Evolutionary conservation across 2,329 filamentous ascomycete genomes (phyloP), one percentile per base, ranked within the genome.

Genomic region (Geosmithia putterillii): DNA sequence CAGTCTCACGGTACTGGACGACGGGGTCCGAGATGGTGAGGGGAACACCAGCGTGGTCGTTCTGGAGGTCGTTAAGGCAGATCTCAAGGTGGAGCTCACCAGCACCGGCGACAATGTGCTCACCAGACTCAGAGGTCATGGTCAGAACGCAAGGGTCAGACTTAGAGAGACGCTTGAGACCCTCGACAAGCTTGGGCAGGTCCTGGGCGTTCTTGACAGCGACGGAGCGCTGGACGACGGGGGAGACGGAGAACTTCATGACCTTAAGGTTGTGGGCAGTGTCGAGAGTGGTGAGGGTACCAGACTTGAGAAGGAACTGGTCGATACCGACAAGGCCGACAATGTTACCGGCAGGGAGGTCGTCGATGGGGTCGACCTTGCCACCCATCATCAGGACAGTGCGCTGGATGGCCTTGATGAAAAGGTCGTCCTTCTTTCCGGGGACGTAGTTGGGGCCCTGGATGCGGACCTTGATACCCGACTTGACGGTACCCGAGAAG

Each of bases 211-310:
- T 98, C 87, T 96, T 96, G 77, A 95, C 90, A 74, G 95, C 87
- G 62, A 98, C 92, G 69, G 92, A 95, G 57, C 90, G 90, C 74
- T 85, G 90, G 55, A 98, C 92, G 73, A 98, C 92, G 60, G 92
- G 92, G 48, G 92, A 96, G 67, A 98, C 92, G 63, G 92, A 98
- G 85, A 98, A 98, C 79, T 95, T 96, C 92, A 98, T 98, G 74
- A 98, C 92, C 84, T 96, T 96, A 62, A 98, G 75, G 83, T 98
- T 98, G 84, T 98, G 92, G 66, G 92, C 90, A 54, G 87, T 94
- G 57, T 98, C 92, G 65, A 78, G 82, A 66, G 90, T 96, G 71
- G 89, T 95, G 60, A 98, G 85, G 62, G 92, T 98, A 84, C 92
- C 92, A 67, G 92, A 96, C 84, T 98, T 98, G 77, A 98, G 88